Percentiles rank a stretch among this genome's conserved stretches.
Conservation (phyloP, 1,284 basidiomycete genomes). For the Meripilus lineatus region DNA sequence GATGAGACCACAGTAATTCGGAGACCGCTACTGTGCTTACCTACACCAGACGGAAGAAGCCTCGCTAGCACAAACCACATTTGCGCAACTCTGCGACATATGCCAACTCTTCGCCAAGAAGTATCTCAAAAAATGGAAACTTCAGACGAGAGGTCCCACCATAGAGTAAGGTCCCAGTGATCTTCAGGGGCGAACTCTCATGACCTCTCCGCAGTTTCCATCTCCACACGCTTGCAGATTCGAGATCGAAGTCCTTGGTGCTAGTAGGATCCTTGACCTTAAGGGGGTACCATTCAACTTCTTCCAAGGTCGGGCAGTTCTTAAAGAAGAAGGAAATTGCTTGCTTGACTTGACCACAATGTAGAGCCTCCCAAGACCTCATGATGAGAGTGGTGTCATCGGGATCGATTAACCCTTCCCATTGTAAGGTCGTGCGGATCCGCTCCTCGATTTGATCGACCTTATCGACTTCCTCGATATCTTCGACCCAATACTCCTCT, state of each 20-base stretch:
- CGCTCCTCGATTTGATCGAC: neutral
- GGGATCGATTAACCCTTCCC: too few species aligned
- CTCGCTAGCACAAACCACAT: too few species aligned
- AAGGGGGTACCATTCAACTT: constrained; percentile 17
- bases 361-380: constrained; percentile 10
- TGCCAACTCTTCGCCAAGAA: too few species aligned
- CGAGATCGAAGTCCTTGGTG: neutral
- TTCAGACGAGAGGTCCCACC: too few species aligned
- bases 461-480: neutral
- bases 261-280: neutral
- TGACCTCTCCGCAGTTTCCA: neutral
- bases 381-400: constrained; percentile 8
- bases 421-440: neutral
- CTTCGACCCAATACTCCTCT: neutral
- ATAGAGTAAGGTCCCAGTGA: too few species aligned
- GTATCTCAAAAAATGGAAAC: too few species aligned
- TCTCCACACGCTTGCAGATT: constrained; percentile 3
- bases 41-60: too few species aligned
- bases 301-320: constrained; percentile 16
- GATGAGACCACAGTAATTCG: too few species aligned
- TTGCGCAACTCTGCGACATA: too few species aligned
- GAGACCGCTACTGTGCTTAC: too few species aligned
- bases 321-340: too few species aligned
- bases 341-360: constrained; percentile 8
- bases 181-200: neutral